These are phyloP conservation scores for Aurantiochytrium sp. DNA, from an alignment of 108 stramenopile genomes.

Conservation along the genomic window DNA sequence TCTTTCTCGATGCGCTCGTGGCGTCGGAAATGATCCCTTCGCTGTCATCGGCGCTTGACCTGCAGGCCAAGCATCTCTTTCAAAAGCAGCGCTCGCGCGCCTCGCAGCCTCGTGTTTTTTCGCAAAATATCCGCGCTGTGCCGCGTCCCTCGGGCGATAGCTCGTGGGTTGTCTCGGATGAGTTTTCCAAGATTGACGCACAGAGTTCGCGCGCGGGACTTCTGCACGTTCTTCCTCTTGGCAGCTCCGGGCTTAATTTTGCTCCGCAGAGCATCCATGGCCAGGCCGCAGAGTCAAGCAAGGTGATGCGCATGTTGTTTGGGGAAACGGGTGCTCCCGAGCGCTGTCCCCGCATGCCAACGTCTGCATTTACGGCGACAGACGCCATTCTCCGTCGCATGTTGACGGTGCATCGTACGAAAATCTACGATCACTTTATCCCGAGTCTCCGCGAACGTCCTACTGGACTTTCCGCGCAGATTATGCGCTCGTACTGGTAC, in stretches of 20 bases:
- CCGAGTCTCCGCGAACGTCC: background rate
- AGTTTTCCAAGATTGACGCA: background rate
- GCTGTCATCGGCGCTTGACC: background rate
- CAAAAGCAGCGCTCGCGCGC: background rate
- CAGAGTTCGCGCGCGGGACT: background rate
- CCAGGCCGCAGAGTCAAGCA: background rate
- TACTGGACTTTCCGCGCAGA: background rate
- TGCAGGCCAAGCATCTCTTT: background rate
- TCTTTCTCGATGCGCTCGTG: background rate
- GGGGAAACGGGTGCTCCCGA: background rate
- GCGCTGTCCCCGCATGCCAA: background rate
- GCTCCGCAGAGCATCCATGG: background rate
- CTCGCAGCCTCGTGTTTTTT: background rate
- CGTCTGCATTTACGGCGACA: background rate
- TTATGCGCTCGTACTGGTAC: constrained; percentile 2
- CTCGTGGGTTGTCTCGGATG: background rate
- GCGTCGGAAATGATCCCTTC: background rate
- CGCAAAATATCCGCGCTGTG: background rate
- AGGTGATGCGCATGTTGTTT: background rate
- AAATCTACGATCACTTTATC: background rate
- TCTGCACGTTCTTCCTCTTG: background rate
- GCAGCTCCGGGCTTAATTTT: background rate
- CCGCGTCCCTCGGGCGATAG: background rate
- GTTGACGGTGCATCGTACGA: background rate
- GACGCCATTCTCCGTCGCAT: background rate